These are phyloP conservation scores for Selenicereus undatus DNA, from an alignment of 148 eudicot genomes.

Conservation along the genomic window DNA sequence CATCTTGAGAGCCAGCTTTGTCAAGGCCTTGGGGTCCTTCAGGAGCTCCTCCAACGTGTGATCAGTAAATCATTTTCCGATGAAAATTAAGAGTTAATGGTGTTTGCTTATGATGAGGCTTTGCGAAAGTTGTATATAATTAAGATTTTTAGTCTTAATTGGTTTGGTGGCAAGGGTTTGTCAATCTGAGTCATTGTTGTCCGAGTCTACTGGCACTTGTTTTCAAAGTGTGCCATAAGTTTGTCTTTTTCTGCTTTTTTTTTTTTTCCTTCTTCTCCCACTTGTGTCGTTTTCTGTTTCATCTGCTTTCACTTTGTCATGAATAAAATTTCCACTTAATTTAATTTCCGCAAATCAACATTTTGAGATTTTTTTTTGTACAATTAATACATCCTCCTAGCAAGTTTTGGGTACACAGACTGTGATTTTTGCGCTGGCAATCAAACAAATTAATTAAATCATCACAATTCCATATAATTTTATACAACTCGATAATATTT, in stretches of 20 bases:
- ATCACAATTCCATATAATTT: too few species aligned
- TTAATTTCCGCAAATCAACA: too few species aligned
- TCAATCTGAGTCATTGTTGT: background rate
- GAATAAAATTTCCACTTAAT: constrained; percentile 2
- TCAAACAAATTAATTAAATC: too few species aligned
- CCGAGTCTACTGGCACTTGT: constrained; percentile 7
- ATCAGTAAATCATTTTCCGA: background rate
- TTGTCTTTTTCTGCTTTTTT: background rate
- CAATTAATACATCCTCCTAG: too few species aligned
- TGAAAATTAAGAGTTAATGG: background rate
- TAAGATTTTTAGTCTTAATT: background rate
- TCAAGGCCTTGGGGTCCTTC: constrained; percentile 7
- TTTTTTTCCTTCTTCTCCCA: background rate
- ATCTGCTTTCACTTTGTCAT: background rate
- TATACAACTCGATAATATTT: too few species aligned
- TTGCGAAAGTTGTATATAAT: constrained; percentile 1
- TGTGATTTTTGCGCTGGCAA: too few species aligned
- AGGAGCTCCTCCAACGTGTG: constrained; percentile 9
- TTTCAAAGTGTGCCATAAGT: background rate
- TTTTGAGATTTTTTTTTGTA: too few species aligned
- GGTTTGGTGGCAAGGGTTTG: background rate
- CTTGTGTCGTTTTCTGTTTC: constrained; percentile 1
- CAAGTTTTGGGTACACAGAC: too few species aligned
- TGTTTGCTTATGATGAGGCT: background rate
- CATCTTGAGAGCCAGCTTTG: background rate